A percentile compares a stretch with the other conserved stretches of the same genome.
Conservation (phyloP, 1,139 yeast species). For the Protomyces macrosporus region DNA sequence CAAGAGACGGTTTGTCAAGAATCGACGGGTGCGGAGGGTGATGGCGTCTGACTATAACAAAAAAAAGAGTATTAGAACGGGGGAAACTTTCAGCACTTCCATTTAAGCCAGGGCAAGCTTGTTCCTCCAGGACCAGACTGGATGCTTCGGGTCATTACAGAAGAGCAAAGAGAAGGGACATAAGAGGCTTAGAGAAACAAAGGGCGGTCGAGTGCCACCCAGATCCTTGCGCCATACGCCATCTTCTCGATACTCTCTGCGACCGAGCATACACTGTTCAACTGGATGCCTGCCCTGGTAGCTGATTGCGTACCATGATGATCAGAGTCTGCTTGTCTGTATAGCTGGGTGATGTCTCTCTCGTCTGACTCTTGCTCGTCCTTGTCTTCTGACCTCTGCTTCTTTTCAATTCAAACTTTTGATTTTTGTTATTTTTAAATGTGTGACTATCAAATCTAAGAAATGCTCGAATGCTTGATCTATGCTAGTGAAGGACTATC, state of each 20-base stretch:
- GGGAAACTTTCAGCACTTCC: neutral
- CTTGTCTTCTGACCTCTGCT: neutral
- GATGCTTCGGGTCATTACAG: too few species aligned
- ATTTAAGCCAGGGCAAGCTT: neutral
- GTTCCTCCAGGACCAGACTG: neutral
- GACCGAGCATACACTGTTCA: neutral
- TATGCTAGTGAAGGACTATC: too few species aligned
- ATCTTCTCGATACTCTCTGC: too few species aligned
- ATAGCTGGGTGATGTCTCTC: neutral
- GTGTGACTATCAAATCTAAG: neutral
- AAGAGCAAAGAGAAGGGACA: too few species aligned
- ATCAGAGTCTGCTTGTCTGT: too few species aligned
- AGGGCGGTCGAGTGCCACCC: too few species aligned
- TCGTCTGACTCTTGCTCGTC: neutral
- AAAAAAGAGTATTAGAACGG: conserved; percentile 6
- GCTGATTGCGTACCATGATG: neutral
- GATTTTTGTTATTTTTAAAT: neutral
- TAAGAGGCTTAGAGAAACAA: too few species aligned
- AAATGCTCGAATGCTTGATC: too few species aligned
- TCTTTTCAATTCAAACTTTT: neutral
- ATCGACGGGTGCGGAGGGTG: conserved; percentile 37
- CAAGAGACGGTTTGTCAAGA: conserved; percentile 98
- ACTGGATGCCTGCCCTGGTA: neutral
- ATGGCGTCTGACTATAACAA: conserved; percentile 24
- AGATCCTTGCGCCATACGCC: too few species aligned